Conservation (phyloP, 2,329 filamentous ascomycete genomes). For the Aspergillus caelatus region DNA sequence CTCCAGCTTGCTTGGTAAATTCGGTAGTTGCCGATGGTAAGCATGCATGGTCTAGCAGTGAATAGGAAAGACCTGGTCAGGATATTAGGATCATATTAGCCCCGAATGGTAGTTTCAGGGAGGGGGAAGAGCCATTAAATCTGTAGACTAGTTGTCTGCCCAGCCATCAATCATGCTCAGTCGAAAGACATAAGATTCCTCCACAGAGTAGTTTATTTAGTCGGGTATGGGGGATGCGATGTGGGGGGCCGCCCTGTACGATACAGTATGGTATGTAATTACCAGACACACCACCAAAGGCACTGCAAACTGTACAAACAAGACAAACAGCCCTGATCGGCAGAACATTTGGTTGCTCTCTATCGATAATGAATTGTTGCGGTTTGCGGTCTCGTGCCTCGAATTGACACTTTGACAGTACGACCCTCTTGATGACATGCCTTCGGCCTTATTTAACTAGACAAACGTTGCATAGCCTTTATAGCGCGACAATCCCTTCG, state of each 20-base stretch:
- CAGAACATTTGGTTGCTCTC: background rate
- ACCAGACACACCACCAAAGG: background rate
- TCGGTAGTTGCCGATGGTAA: background rate
- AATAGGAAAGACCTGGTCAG: background rate
- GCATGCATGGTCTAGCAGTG: background rate
- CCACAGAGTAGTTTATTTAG: background rate
- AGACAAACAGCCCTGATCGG: slow-evolving; percentile 13
- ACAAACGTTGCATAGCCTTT: background rate
- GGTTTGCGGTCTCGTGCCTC: background rate
- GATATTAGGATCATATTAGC: background rate
- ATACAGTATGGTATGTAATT: slow-evolving; percentile 7
- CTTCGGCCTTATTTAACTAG: background rate
- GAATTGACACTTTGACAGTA: background rate
- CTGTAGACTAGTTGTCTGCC: background rate
- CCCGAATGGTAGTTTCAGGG: background rate
- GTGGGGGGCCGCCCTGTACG: background rate
- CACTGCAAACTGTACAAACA: slow-evolving; percentile 18
- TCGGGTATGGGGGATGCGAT: background rate
- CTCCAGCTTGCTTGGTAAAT: background rate
- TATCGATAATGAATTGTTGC: slow-evolving; percentile 9
- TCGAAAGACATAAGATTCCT: background rate
- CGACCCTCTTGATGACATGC: slow-evolving; percentile 17
- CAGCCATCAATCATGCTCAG: background rate
- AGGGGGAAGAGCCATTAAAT: background rate
- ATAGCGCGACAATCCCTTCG: background rate